A percentile compares a stretch with the other conserved stretches of the same genome.
Conservation (phyloP, 495 filamentous ascomycete species). For the Umbilicaria muhlenbergii region DNA sequence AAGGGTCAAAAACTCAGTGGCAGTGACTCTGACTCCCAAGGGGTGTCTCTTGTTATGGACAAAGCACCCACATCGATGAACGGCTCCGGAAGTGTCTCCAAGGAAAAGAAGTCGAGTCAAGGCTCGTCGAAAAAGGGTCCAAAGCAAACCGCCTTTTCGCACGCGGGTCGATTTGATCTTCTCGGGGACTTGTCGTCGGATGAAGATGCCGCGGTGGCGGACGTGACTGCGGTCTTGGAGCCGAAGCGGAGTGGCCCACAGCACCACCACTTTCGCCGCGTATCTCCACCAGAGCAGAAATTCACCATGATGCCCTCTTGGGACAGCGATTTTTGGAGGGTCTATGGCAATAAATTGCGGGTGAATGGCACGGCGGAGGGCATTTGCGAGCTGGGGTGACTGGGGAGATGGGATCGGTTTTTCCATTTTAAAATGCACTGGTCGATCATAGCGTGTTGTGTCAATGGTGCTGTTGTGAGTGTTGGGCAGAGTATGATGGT, state of each 20-base stretch:
- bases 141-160: conserved; percentile 1
- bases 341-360: conserved; percentile 47
- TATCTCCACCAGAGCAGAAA: neutral
- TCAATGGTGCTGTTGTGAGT: too few relatives aligned
- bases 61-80: neutral
- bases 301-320: conserved; percentile 30
- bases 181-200: conserved; percentile 2
- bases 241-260: neutral
- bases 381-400: conserved; percentile 24
- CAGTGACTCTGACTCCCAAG: neutral
- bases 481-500: too few relatives aligned
- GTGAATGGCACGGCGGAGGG: conserved; percentile 49
- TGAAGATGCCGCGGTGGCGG: neutral
- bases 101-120: neutral
- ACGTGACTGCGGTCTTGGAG: neutral
- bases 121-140: neutral
- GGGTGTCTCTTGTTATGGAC: neutral
- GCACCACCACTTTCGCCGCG: neutral
- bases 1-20: neutral
- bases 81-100: neutral
- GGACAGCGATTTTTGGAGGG: conserved; percentile 40
- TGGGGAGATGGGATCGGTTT: too few relatives aligned
- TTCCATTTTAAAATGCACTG: too few relatives aligned
- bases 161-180: conserved; percentile 3
- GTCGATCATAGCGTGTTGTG: too few relatives aligned